Evolutionary conservation across 176 grass and related monocot species (phyloP), one percentile per base, ranked within the genome.

Genomic region (Eremochloa ophiuroides): DNA sequence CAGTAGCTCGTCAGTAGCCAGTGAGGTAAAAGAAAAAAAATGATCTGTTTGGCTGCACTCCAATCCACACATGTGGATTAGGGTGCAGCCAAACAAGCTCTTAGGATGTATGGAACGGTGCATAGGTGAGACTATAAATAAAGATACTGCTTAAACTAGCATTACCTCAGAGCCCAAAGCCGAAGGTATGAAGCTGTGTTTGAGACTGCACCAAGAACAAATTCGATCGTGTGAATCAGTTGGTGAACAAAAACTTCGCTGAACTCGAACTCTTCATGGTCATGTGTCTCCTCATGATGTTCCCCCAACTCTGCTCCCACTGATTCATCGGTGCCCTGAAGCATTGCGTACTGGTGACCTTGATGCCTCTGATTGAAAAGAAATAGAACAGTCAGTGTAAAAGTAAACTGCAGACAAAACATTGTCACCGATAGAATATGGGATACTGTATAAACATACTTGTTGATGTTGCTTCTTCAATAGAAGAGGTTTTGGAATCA

Each of bases 171-270:
- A 83, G 93, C 96, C 96, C 96, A 98, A 15, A 98, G 90, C 34
- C 93, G 96, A 86, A 98, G 96, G 64, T 98, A 98, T 28, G 96
- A 95, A 51, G 96, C 96, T 13, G 93, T 98, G 73, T 98, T 98
- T 71, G 96, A 98, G 48, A 98, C 93, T 46, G 91, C 96, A 61
- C 96, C 91, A 67, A 98, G 90, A 77, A 98, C 96, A 90, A 98
- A 98, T 83, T 98, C 96, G 42, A 98, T 98, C 22, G 91, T 93
- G 82, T 98, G 96, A 73, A 98, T 98, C 59, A 98, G 75, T 67
- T 98, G 93, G 79, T 98, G 93, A 40, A 98, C 93, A 84, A 98
- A 93, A 82, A 98, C 59, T 88, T 93, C 96, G 60, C 91, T 90
- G 46, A 98, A 95, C 53, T 98, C 93, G 30, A 98, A 98, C 53